Evolutionary conservation across 2,329 filamentous ascomycete species (phyloP).

Genomic region (Huntiella abstrusa): DNA sequence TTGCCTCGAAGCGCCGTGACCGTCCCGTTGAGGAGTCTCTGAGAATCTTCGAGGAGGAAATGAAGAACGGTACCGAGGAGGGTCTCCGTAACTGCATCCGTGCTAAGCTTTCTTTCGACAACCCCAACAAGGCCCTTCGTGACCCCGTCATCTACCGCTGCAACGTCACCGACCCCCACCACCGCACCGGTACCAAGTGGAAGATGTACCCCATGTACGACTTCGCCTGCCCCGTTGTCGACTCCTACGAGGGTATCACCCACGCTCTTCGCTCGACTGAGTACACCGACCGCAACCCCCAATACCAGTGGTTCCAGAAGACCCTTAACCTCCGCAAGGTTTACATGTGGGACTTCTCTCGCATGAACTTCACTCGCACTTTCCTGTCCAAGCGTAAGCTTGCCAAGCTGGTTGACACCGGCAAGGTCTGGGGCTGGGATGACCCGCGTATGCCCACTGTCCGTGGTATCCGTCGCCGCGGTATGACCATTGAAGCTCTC

Average conservation of each 20-base stretch:
- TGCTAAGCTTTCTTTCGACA: constrained; percentile 79
- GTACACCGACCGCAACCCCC: constrained; percentile 71
- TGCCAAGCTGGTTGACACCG: constrained; percentile 60
- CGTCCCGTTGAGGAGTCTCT: constrained; percentile 67
- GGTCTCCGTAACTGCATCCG: constrained; percentile 79
- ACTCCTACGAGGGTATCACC: constrained; percentile 64
- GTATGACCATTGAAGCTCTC: constrained; percentile 61
- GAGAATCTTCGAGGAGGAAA: constrained; percentile 71
- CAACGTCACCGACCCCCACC: constrained; percentile 49
- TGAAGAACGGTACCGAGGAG: constrained; percentile 69
- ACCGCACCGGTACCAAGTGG: constrained; percentile 62
- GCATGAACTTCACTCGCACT: constrained; percentile 69
- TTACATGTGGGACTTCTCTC: constrained; percentile 69
- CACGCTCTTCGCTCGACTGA: constrained; percentile 70
- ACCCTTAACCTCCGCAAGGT: constrained; percentile 56
- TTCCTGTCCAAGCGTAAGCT: constrained; percentile 76
- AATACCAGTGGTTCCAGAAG: constrained; percentile 73
- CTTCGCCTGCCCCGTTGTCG: constrained; percentile 67
- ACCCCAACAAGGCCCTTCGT: constrained; percentile 86
- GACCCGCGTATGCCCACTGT: constrained; percentile 76
- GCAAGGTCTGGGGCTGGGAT: constrained; percentile 67
- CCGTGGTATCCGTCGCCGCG: constrained; percentile 57
- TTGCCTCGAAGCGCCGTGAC: constrained; percentile 65
- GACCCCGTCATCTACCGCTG: constrained; percentile 97
- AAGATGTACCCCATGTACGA: constrained; percentile 82